These are phyloP conservation scores for Dothideomycetes sp. DNA, from an alignment of 2,329 filamentous ascomycete genomes.

Conservation along the genomic window DNA sequence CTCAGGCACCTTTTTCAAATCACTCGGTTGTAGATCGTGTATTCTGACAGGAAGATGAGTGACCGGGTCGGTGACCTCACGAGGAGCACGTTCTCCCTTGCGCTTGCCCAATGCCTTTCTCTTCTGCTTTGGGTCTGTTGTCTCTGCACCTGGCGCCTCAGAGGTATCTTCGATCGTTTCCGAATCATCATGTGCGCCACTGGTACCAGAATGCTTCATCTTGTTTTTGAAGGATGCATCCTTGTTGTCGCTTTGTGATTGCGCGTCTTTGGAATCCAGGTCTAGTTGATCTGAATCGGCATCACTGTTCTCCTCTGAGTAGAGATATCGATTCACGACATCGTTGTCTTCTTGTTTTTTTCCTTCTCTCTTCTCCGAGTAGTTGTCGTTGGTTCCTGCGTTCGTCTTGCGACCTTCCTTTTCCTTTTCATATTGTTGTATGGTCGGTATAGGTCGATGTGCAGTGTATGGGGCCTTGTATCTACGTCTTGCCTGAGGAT, in stretches of 20 bases:
- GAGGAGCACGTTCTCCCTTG: conserved; percentile 38
- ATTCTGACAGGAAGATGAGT: conserved; percentile 61
- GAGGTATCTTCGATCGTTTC: conserved; percentile 36
- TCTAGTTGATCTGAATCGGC: conserved; percentile 15
- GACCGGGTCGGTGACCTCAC: conserved; percentile 61
- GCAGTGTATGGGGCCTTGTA: conserved; percentile 36
- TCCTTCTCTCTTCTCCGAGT: conserved; percentile 21
- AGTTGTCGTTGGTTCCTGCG: conserved; percentile 25
- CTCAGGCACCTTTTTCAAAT: conserved; percentile 35
- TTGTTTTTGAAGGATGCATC: conserved; percentile 9
- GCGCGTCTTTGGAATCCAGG: too few relatives aligned
- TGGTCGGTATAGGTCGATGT: conserved; percentile 38
- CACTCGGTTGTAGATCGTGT: conserved; percentile 39
- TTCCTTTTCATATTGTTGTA: conserved; percentile 38
- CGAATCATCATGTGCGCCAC: conserved; percentile 16
- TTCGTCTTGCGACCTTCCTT: conserved; percentile 32
- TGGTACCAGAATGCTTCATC: conserved; percentile 15
- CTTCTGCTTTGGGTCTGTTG: conserved; percentile 35
- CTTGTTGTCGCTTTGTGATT: conserved; percentile 15
- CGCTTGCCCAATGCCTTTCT: conserved; percentile 43
- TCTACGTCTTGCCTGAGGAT: conserved; percentile 29
- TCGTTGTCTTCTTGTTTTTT: conserved; percentile 19
- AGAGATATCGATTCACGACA: conserved; percentile 20
- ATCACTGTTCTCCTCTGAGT: conserved; percentile 18
- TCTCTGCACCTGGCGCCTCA: conserved; percentile 28